A percentile compares a stretch with the other conserved stretches of the same genome.
phyloP scores from a whole-genome alignment of 306 rosid genomes.

The Canavalia gladiata region DNA sequence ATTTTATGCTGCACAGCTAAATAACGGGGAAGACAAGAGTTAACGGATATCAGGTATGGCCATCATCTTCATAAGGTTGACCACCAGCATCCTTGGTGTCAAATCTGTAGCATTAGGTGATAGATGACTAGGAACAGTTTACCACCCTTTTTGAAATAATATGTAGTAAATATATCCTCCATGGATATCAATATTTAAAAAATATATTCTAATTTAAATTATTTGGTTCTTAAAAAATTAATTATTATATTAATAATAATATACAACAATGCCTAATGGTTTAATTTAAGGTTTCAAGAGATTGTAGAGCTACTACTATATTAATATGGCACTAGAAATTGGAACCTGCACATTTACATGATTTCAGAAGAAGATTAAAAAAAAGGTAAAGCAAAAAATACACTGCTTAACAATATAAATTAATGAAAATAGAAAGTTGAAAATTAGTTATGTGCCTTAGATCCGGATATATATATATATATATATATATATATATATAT shows the following conservation, averaged over 20 bases:
- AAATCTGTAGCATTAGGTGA: conserved; percentile 88
- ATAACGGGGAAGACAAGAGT: conserved; percentile 91
- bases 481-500: not conserved
- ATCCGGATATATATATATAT: not conserved
- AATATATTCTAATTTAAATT: conserved; percentile 35
- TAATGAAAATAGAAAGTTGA: not conserved
- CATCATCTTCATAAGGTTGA: conserved; percentile 90
- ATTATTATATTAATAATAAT: conserved; percentile 15
- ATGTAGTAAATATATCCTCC: conserved; percentile 16
- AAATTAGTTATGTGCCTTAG: not conserved
- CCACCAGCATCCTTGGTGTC: conserved; percentile 90
- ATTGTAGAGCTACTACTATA: not conserved
- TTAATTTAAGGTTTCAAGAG: conserved; percentile 29
- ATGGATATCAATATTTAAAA: not conserved
- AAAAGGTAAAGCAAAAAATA: not conserved
- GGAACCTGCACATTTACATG: not conserved
- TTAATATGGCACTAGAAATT: conserved; percentile 51
- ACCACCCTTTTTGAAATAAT: conserved; percentile 77
- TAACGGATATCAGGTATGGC: conserved; percentile 95
- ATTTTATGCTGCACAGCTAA: conserved; percentile 64
- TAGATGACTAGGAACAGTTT: conserved; percentile 90
- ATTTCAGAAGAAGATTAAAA: conserved; percentile 1
- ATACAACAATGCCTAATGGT: conserved; percentile 14
- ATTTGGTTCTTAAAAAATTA: conserved; percentile 21
- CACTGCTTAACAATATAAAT: not conserved